Base-by-base conservation (phyloP, 202 grass and related monocot species). In the Zizania palustris region DNA sequence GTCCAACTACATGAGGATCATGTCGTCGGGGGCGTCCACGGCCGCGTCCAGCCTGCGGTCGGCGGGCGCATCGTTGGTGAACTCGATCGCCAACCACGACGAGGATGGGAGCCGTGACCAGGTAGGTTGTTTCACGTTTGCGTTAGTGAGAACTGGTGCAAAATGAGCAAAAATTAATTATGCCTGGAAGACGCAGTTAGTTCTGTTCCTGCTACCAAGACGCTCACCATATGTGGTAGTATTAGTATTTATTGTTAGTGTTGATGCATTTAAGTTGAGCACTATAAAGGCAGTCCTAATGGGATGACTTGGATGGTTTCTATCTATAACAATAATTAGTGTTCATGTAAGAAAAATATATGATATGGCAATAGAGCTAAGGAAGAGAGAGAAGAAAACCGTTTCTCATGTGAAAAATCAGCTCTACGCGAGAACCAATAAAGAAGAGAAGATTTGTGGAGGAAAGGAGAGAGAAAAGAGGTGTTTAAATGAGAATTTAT, bases 21-120 rank as follows among this genome's bases (percentile, higher is more conserved):
- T 98, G 20, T 98, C 91, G 4, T 98, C 95, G 11, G 91, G 91
- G 37, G 91, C 95, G 16, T 98, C 95, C 41, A 92, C 91, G 66
- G 91, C 89, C 16, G 89, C 95, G 16, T 97, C 95, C 28, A 85
- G 73, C 9, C 79, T 97, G 53, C 85, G 91, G 15, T 87, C 85
- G 2, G 91, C 91, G 0, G 80, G 95, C 18, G 87, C 85, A 1
- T 92, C 91, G 20, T 58, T 98, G 4, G 91, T 92, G 5, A 90
- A 80, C 76, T 90, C 95, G 6, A 94, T 98, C 64, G 79, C 95
- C 76, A 81, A 21, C 64, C 83, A 86, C 49, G 69, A 87, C 5
- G 91, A 94, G 14, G 89, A 92, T 53, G 74, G 54, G 5, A 43
- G 55, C 38, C 84, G 87, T 28, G 89, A 97, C 82, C 91, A 92